These are phyloP conservation scores for Crucihimalaya himalaica DNA, from an alignment of 345 rosid genomes.

Conservation along the genomic window DNA sequence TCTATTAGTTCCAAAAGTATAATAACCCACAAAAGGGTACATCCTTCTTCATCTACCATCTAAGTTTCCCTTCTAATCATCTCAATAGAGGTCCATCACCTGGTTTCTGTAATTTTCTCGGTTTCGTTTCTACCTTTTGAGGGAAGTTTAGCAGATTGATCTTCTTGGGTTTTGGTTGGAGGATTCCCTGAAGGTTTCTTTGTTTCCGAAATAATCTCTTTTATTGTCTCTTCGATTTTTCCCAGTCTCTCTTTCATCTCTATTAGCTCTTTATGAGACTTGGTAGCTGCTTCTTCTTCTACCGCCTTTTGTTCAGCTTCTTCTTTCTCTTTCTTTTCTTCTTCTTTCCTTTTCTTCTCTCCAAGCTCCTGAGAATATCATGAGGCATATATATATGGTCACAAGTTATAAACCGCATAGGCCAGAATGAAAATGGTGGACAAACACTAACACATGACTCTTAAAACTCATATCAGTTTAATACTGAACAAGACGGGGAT, in stretches of 20 bases:
- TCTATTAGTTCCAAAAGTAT: constrained; percentile 2
- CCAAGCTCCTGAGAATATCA: constrained; percentile 57
- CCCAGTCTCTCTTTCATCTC: constrained; percentile 75
- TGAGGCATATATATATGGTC: background rate
- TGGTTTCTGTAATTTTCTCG: constrained; percentile 15
- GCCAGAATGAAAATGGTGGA: too few relatives aligned
- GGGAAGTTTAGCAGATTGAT: constrained; percentile 30
- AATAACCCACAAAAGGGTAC: background rate
- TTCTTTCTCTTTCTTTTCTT: constrained; percentile 58
- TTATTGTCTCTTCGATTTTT: constrained; percentile 68
- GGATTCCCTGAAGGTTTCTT: constrained; percentile 49
- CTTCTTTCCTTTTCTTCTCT: constrained; percentile 55
- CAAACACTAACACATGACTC: too few relatives aligned
- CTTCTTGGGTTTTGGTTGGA: constrained; percentile 43
- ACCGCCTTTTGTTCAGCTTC: constrained; percentile 48
- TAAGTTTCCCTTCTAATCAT: constrained; percentile 21
- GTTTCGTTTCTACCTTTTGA: constrained; percentile 20
- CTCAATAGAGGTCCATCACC: constrained; percentile 7
- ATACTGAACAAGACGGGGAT: background rate
- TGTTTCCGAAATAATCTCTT: constrained; percentile 61
- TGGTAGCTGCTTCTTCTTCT: constrained; percentile 45
- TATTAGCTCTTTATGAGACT: constrained; percentile 43
- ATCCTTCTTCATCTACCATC: background rate
- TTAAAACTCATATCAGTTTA: too few relatives aligned
- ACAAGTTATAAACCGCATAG: too few relatives aligned